Conservation (phyloP, 768 basidiomycete species). For the Lactarius trivialis region DNA sequence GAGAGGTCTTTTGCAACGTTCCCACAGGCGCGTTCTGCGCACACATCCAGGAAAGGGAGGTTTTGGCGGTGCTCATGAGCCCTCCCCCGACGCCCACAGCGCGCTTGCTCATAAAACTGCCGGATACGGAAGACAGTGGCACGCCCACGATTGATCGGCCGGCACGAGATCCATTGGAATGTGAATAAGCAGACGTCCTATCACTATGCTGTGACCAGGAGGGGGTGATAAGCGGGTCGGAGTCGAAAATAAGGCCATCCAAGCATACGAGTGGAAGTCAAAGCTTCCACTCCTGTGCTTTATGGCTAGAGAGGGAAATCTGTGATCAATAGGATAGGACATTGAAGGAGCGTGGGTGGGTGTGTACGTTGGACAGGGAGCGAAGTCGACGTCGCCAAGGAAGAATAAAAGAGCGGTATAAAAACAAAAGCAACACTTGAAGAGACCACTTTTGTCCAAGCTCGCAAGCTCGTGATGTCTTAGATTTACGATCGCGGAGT, state of each 20-base stretch:
- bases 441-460: background rate
- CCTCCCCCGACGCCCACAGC: constrained; percentile 9
- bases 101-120: background rate
- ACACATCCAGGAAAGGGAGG: constrained; percentile 10
- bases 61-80: background rate
- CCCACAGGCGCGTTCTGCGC: constrained; percentile 4
- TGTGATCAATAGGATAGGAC: too few species aligned
- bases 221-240: too few species aligned
- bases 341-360: too few species aligned
- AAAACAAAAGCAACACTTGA: too few species aligned
- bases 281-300: too few species aligned
- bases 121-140: background rate
- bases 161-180: background rate
- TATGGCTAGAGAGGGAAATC: too few species aligned
- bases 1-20: background rate
- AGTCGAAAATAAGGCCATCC: too few species aligned
- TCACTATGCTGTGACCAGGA: too few species aligned
- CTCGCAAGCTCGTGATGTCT: background rate
- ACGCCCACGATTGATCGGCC: constrained; percentile 5
- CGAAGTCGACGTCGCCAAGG: background rate
- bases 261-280: too few species aligned
- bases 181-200: too few species aligned
- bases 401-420: background rate
- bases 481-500: too few species aligned
- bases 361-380: background rate